These are phyloP conservation scores for Nakaseomyces nivariensis DNA, from an alignment of 1,139 yeast genomes.

Conservation along the genomic window DNA sequence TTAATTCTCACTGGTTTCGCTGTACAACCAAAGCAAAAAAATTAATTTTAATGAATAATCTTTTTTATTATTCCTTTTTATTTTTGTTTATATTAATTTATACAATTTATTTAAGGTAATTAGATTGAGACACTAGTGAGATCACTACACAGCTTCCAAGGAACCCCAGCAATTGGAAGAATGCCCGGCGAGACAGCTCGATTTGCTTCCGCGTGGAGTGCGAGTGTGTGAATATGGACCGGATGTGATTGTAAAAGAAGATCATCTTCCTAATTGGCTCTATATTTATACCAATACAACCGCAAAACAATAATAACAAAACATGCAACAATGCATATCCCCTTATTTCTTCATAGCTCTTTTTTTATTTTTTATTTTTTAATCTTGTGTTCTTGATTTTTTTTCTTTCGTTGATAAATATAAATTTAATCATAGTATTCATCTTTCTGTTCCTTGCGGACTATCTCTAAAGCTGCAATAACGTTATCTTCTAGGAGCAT, in stretches of 20 bases:
- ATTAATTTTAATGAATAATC: too few relatives aligned
- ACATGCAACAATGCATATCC: too few relatives aligned
- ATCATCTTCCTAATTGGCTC: conserved; percentile 11
- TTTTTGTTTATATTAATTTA: not conserved
- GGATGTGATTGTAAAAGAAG: conserved; percentile 23
- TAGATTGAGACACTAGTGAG: conserved; percentile 26
- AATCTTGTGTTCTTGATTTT: not conserved
- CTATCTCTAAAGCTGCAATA: conserved; percentile 61
- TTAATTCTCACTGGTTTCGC: too few relatives aligned
- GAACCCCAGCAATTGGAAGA: conserved; percentile 28
- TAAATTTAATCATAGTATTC: not conserved
- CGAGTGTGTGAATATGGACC: conserved; percentile 25
- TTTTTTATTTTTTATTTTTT: not conserved
- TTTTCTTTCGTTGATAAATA: not conserved
- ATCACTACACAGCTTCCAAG: conserved; percentile 28
- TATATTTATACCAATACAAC: not conserved
- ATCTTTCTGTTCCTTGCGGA: conserved; percentile 31
- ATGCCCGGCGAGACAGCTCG: conserved; percentile 26
- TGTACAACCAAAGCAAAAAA: too few relatives aligned
- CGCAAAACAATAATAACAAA: not conserved
- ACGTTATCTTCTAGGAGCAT: conserved; percentile 39
- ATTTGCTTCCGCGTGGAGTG: conserved; percentile 25
- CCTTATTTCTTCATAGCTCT: not conserved
- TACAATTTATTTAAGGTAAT: conserved; percentile 11
- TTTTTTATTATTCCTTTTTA: too few relatives aligned